These are phyloP conservation scores for Geotrichum bryndzae DNA, from an alignment of 1,139 yeast genomes.

Conservation along the genomic window DNA sequence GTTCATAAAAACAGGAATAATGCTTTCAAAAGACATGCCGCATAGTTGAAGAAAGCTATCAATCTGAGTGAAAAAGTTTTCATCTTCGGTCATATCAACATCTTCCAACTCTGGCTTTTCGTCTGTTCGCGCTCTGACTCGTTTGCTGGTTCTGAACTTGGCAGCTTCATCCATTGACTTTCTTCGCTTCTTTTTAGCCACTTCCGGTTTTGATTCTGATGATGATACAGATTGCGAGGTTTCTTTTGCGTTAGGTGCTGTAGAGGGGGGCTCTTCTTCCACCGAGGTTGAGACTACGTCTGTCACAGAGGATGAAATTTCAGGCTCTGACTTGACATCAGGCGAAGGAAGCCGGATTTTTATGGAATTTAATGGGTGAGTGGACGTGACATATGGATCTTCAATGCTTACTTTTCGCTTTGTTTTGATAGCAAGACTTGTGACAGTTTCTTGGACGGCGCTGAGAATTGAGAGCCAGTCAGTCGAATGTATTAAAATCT, in stretches of 20 bases:
- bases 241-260: not conserved
- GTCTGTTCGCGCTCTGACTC: constrained; percentile 29
- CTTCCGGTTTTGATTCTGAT: not conserved
- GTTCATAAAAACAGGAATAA: constrained; percentile 20
- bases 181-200: constrained; percentile 2
- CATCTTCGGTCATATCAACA: constrained; percentile 27
- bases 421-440: constrained; percentile 19
- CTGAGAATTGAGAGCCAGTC: constrained; percentile 29
- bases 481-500: constrained; percentile 22
- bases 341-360: constrained; percentile 26
- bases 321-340: constrained; percentile 1
- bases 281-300: not conserved
- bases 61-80: constrained; percentile 31
- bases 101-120: constrained; percentile 34
- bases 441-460: constrained; percentile 24
- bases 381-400: constrained; percentile 27
- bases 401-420: constrained; percentile 21
- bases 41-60: constrained; percentile 25
- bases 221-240: not conserved
- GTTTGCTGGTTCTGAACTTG: constrained; percentile 26
- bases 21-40: constrained; percentile 24
- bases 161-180: constrained; percentile 15
- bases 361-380: constrained; percentile 22
- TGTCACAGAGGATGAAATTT: not conserved
- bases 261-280: not conserved